Percentiles rank a stretch among this genome's conserved stretches.
phyloP scores from a whole-genome alignment of 305 asterid genomes.

The Salvia sclarea region DNA sequence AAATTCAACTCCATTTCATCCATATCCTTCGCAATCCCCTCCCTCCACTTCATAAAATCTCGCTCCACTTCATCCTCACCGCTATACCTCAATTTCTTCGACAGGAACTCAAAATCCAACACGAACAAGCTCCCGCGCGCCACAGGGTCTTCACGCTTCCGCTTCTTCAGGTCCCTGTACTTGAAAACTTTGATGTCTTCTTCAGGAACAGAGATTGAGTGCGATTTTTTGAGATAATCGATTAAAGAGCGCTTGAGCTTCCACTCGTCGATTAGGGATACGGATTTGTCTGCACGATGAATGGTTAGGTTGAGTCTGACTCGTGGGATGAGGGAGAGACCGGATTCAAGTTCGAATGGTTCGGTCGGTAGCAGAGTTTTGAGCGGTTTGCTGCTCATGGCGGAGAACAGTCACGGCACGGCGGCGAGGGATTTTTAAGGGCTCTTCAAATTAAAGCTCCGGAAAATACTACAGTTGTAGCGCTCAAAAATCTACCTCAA shows the following conservation, averaged over 20 bases:
- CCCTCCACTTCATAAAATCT: constrained; percentile 71
- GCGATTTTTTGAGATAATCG: constrained; percentile 62
- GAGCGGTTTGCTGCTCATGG: constrained; percentile 46
- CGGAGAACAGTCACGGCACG: constrained; percentile 25
- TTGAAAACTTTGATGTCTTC: constrained; percentile 61
- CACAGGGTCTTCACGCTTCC: constrained; percentile 89
- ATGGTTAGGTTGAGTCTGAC: constrained; percentile 65
- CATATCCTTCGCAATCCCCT: constrained; percentile 59
- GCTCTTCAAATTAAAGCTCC: not conserved
- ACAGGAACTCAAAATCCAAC: constrained; percentile 69
- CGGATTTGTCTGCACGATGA: constrained; percentile 83
- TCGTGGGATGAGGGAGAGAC: constrained; percentile 74
- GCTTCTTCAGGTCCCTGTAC: constrained; percentile 74
- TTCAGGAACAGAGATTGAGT: constrained; percentile 53
- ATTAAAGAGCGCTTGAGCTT: constrained; percentile 76
- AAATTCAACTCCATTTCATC: constrained; percentile 85
- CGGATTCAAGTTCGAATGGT: constrained; percentile 60
- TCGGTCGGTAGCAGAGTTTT: constrained; percentile 49
- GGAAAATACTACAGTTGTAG: too few relatives aligned
- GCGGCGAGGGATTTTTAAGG: not conserved
- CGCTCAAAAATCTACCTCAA: too few relatives aligned
- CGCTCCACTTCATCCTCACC: constrained; percentile 55
- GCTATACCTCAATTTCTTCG: constrained; percentile 37
- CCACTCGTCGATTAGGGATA: constrained; percentile 82
- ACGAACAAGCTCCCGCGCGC: constrained; percentile 70